Base-by-base conservation (phyloP, 495 filamentous ascomycete species). In the Aspergillus mulundensis region DNA sequence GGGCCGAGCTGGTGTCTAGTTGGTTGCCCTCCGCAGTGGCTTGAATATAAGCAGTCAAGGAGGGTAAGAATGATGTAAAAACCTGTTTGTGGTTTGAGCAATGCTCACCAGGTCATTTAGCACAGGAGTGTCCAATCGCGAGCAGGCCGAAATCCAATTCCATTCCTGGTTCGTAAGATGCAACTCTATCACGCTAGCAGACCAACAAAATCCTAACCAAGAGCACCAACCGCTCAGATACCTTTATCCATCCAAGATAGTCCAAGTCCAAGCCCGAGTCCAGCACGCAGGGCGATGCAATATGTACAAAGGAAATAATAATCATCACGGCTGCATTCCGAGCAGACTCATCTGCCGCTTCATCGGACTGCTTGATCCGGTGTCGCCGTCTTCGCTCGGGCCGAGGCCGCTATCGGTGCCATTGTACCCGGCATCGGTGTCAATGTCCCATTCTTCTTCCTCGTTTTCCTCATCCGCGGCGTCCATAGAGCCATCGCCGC, bases 401-500 rank as follows among this genome's bases (percentile, higher is more conserved):
- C 77, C 77, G 16, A 79, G 59, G 5, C 79, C 78, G 54, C 76
- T 78, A 46, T 80, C 79, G 3, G 75, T 77, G 10, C 74, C 71
- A 54, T 67, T 82, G 5, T 81, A 77, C 12, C 80, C 81, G 46
- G 70, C 67, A 66, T 92, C 89, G n/a, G 89, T 87, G 68, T 94
- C 90, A 53, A 95, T 95, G 62, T 96, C 91, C 58, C 84, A 73
- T 30, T 71, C 73, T 15, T 74, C 79, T 20, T 80, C 81, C 47
- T 75, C 77, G 24, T 64, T 61, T 11, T 61, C 65, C 3, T 71
- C 69, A 50, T 64, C 71, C 52, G 36, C 68, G 1, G 42, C 50
- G 19, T 75, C 77, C 21, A 61, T 59, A 20, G 62, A 63, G 3
- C 54, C 67, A 18, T 66, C 61, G 7, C 52, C 57, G 19, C 77